A percentile compares a stretch with the other conserved stretches of the same genome.
These are phyloP conservation scores for Apiosordaria backusii DNA, from an alignment of 495 filamentous ascomycete species.

Conservation along the genomic window DNA sequence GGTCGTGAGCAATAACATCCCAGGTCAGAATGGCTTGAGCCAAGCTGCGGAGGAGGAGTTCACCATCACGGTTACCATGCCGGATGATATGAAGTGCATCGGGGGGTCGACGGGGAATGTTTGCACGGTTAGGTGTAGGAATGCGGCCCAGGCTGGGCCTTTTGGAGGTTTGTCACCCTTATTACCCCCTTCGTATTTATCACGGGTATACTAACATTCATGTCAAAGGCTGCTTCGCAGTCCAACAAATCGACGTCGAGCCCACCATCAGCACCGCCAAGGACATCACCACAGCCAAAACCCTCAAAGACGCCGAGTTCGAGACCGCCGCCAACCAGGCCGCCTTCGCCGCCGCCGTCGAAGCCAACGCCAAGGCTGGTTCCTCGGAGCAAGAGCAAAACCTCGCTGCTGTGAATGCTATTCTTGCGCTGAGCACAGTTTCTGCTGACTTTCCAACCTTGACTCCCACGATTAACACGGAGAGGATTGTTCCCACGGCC, in stretches of 20 bases:
- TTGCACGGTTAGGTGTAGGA: constrained; percentile 55
- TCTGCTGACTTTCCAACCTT: constrained; percentile 8
- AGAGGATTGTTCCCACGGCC: neutral
- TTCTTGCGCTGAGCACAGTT: constrained; percentile 16
- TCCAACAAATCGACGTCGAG: constrained; percentile 40
- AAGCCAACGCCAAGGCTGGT: constrained; percentile 38
- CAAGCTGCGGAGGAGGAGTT: constrained; percentile 46
- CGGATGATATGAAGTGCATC: constrained; percentile 14
- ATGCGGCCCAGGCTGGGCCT: constrained; percentile 53
- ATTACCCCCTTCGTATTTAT: neutral
- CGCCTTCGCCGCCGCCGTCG: constrained; percentile 36
- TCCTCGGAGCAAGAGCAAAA: constrained; percentile 29
- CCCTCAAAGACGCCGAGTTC: constrained; percentile 27
- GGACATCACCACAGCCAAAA: constrained; percentile 31
- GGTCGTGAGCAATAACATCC: constrained; percentile 43
- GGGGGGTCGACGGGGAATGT: constrained; percentile 43
- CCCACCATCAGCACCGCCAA: constrained; percentile 32
- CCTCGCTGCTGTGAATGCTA: constrained; percentile 28
- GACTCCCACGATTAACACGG: neutral
- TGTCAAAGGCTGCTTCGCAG: constrained; percentile 41
- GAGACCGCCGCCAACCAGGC: constrained; percentile 34
- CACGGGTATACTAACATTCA: neutral
- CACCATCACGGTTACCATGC: constrained; percentile 46
- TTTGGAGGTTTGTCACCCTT: constrained; percentile 41
- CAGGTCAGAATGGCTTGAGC: constrained; percentile 33